Evolutionary conservation across 495 filamentous ascomycete species (phyloP).

Genomic region (Talaromyces proteolyticus): DNA sequence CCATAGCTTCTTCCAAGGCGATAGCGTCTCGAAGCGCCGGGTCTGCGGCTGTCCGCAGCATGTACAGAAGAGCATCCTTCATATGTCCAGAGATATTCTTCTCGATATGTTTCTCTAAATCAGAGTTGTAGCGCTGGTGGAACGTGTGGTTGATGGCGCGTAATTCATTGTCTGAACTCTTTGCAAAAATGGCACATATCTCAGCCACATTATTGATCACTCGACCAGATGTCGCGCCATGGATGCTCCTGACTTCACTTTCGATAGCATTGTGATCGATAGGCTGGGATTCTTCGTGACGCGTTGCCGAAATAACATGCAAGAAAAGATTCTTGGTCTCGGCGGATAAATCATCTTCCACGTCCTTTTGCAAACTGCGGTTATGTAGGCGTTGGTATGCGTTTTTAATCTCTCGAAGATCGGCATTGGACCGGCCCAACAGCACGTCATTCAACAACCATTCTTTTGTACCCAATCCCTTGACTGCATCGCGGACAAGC

Average conservation of each 20-base stretch:
- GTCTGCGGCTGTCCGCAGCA: conserved; percentile 71
- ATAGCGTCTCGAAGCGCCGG: conserved; percentile 76
- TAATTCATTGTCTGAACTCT: conserved; percentile 70
- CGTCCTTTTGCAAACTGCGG: conserved; percentile 56
- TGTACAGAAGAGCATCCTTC: conserved; percentile 74
- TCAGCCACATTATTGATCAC: conserved; percentile 68
- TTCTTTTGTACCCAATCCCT: conserved; percentile 82
- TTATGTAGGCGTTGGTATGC: conserved; percentile 63
- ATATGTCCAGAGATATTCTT: conserved; percentile 90
- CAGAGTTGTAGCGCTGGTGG: conserved; percentile 53
- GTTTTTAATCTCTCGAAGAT: conserved; percentile 73
- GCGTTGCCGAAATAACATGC: conserved; percentile 63
- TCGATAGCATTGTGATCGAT: conserved; percentile 65
- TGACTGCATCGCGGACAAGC: conserved; percentile 58
- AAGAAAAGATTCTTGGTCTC: conserved; percentile 80
- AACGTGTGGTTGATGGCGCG: conserved; percentile 73
- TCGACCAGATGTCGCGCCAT: conserved; percentile 65
- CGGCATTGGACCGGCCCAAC: conserved; percentile 75
- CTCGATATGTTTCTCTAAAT: conserved; percentile 65
- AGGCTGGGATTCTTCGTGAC: conserved; percentile 70
- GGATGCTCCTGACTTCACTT: conserved; percentile 63
- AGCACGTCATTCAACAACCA: conserved; percentile 79
- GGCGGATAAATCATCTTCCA: conserved; percentile 72
- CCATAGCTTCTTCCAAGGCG: conserved; percentile 78
- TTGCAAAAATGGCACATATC: conserved; percentile 70